Conservation (phyloP, 2,329 filamentous ascomycete genomes). For the Microdochium nivale region DNA sequence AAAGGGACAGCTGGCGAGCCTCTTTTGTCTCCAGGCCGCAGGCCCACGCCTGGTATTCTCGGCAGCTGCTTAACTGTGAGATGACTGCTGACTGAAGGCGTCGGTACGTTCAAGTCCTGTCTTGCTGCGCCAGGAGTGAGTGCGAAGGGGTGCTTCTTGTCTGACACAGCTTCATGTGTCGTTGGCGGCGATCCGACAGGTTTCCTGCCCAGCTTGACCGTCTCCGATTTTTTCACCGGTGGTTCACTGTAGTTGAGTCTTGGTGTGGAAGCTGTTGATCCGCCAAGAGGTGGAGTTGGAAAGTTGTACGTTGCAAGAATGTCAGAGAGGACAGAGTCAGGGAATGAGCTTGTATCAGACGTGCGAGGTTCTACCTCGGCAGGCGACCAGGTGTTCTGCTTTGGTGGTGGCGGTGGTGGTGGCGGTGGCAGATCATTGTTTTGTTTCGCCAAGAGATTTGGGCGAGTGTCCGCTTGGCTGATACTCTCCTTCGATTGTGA, state of each 20-base stretch:
- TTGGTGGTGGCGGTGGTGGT: not conserved
- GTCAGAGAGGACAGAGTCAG: not conserved
- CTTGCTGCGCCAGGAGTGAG: not conserved
- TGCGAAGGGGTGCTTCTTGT: not conserved
- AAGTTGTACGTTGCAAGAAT: not conserved
- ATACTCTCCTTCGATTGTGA: not conserved
- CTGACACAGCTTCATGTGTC: not conserved
- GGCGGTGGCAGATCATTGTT: not conserved
- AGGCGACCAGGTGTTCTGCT: not conserved
- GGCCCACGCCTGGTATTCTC: not conserved
- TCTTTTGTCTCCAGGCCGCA: not conserved
- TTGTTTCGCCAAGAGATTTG: not conserved
- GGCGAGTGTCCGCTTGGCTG: no score
- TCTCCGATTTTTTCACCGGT: not conserved
- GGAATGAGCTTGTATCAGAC: not conserved
- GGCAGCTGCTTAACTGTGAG: not conserved
- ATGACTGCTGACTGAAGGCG: not conserved
- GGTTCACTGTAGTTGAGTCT: not conserved
- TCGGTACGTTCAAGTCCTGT: not conserved
- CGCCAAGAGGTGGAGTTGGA: not conserved
- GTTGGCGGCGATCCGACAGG: not conserved
- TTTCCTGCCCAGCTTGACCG: not conserved
- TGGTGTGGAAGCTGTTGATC: not conserved
- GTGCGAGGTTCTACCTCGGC: not conserved
- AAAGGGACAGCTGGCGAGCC: not conserved